Evolutionary conservation across 352 stramenopile genomes (phyloP), one percentile per base, ranked within the genome.

Genomic region (Globisporangium apiculatum): DNA sequence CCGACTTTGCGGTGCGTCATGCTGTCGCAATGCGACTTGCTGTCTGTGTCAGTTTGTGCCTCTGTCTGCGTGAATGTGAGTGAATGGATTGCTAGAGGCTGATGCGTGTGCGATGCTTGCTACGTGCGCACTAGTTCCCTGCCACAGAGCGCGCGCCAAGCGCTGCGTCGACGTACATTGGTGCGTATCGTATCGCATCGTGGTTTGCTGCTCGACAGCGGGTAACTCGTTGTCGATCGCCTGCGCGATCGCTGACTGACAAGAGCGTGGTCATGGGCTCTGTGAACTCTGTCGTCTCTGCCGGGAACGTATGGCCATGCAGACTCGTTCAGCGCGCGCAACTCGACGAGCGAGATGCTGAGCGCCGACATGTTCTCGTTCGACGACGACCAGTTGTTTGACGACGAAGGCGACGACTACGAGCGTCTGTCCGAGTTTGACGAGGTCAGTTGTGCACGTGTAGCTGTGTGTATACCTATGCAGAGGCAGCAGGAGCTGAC

Each of bases 381-480:
- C 36, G 75, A 86, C 51, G 71, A 79, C 52, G 53, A 58, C 8
- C 62, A 75, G 35, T 73, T 66, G 45, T 72, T 73, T 43, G 40
- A 43, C 46, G 65, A 75, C 57, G 72, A 74, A 7, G 65, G 77
- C 8, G 62, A 72, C 14, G 76, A 86, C 18, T 79, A 77, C 48
- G 83, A 92, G 48, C 69, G 80, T 11, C 55, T 90, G 6, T 89
- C 78, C 0, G 78, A 85, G 52, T 92, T 90, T 53, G 76, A 89
- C 52, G 83, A 72, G 72, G 81, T 91, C 66, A 37, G 64, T 58
- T 6, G 31, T 15, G 24, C 24, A 31, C 24, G 24, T 31, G 24
- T 31, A 31, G 24, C 24, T 31, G 24, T 31, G 24, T 31, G 24
- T n/a, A 3, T 24, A 43, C 38, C 5, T 62, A 14, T 5, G 15